phyloP scores from a whole-genome alignment of 78 protist species.

The Planoprotostelium fungivorum region DNA sequence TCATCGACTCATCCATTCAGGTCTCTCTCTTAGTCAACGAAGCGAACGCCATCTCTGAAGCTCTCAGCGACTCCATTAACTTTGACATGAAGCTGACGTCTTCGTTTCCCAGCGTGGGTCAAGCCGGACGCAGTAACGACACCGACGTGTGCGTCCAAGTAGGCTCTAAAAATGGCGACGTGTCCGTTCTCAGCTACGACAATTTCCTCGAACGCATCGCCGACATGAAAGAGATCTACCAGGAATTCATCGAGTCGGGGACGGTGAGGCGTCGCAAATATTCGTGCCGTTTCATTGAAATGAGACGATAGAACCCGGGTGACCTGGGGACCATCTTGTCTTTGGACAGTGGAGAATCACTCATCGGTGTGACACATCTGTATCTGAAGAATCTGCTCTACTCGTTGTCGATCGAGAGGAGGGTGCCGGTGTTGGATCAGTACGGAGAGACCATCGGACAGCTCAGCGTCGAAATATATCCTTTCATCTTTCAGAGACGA shows the following conservation, averaged over 20 bases:
- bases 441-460: not conserved
- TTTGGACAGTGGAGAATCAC: constrained; percentile 1
- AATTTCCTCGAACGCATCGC: constrained; percentile 39
- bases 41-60: constrained; percentile 50
- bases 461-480: not conserved
- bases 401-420: constrained; percentile 20
- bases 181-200: constrained; percentile 21
- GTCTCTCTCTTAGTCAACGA: constrained; percentile 38
- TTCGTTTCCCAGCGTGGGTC: constrained; percentile 25
- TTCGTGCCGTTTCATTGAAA: not conserved
- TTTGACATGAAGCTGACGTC: constrained; percentile 20
- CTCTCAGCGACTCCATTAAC: not conserved
- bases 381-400: constrained; percentile 44
- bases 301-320: not conserved
- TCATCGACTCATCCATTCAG: constrained; percentile 3
- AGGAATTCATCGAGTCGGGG: constrained; percentile 16
- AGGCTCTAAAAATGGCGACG: constrained; percentile 19
- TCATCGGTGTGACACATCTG: constrained; percentile 55
- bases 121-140: constrained; percentile 19
- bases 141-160: constrained; percentile 38
- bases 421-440: constrained; percentile 39
- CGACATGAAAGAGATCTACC: constrained; percentile 53
- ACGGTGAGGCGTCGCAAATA: not conserved
- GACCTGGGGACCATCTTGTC: constrained; percentile 30
- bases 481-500: not conserved